phyloP scores from a whole-genome alignment of 2,329 filamentous ascomycete species.

The Seiridium unicorne region DNA sequence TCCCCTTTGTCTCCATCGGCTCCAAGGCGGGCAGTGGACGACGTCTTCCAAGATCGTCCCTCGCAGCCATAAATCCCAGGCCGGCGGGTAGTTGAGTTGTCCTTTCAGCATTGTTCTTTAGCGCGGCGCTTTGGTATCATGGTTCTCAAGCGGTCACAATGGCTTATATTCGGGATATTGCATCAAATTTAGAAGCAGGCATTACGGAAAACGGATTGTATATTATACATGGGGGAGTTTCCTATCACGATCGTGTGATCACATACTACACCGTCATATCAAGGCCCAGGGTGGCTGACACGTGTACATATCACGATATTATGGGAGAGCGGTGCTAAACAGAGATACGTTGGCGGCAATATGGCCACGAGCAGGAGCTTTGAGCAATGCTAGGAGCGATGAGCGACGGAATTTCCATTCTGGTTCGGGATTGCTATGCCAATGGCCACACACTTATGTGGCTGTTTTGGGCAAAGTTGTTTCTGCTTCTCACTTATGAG shows the following conservation, averaged over 20 bases:
- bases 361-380: too few relatives aligned
- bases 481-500: background rate
- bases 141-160: background rate
- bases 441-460: too few relatives aligned
- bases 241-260: background rate
- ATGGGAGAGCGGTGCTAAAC: background rate
- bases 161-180: slow-evolving; percentile 1
- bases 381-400: too few relatives aligned
- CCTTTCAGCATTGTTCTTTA: slow-evolving; percentile 2
- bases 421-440: too few relatives aligned
- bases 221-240: background rate
- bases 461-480: too few relatives aligned
- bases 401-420: too few relatives aligned
- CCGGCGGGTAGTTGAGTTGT: slow-evolving; percentile 6
- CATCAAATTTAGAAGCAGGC: background rate
- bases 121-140: slow-evolving; percentile 1
- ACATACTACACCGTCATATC: background rate
- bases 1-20: slow-evolving; percentile 7
- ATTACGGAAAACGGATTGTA: slow-evolving; percentile 1
- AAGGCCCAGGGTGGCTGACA: background rate
- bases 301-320: background rate
- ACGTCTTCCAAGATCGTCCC: slow-evolving; percentile 15
- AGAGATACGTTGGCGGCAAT: background rate
- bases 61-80: background rate
- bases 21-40: slow-evolving; percentile 22